Evolutionary conservation across 345 rosid species (phyloP).

Genomic region (Lepidium didymum): DNA sequence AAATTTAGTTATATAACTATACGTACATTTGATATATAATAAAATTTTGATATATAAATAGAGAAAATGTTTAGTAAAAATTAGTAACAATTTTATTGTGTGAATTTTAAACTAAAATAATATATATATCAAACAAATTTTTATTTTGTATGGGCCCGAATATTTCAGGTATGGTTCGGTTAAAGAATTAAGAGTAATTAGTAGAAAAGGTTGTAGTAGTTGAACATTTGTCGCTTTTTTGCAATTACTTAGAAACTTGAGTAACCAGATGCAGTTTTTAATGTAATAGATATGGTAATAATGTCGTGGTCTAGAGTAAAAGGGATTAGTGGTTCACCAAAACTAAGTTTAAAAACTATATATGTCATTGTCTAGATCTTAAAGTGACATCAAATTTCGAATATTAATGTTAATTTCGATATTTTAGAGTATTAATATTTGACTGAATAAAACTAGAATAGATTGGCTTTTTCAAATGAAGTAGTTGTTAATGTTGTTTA

Average conservation of each 20-base stretch:
- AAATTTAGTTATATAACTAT: too few species aligned
- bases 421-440: not conserved
- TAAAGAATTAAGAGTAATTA: not conserved
- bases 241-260: not conserved
- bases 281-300: not conserved
- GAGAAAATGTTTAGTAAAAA: too few species aligned
- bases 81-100: too few species aligned
- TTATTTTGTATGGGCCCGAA: too few species aligned
- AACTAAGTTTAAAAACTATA: constrained; percentile 7
- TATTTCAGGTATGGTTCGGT: too few species aligned
- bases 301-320: not conserved
- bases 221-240: not conserved
- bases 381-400: not conserved
- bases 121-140: too few species aligned
- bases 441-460: not conserved
- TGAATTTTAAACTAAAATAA: too few species aligned
- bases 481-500: not conserved
- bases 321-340: constrained; percentile 18
- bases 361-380: not conserved
- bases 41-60: too few species aligned
- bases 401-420: not conserved
- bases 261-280: not conserved
- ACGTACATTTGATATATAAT: too few species aligned
- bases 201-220: not conserved
- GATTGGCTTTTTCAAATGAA: not conserved